Conservation (phyloP, 192 early-diverging fungal genomes). For the Paraglomus brasilianum region DNA sequence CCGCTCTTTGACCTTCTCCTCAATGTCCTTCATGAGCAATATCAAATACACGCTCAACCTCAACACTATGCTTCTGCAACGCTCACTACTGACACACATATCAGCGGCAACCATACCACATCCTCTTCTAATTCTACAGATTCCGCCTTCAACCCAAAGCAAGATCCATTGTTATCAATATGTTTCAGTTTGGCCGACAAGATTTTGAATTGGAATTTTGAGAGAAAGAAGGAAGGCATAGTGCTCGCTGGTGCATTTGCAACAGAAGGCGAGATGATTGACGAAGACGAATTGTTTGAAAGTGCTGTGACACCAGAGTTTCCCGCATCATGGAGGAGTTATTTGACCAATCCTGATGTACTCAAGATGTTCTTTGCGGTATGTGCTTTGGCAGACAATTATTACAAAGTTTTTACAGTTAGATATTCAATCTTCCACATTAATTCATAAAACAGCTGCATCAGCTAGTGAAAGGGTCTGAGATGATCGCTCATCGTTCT, state of each 20-base stretch:
- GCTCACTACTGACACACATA: neutral
- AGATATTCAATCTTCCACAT: neutral
- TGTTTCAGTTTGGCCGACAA: slow-evolving; percentile 43
- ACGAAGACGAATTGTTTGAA: slow-evolving; percentile 33
- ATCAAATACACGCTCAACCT: slow-evolving; percentile 33
- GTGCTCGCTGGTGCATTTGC: slow-evolving; percentile 43
- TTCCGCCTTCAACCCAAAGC: neutral
- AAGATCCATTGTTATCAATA: slow-evolving; percentile 37
- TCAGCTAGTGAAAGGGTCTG: slow-evolving; percentile 45
- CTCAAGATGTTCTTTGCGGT: slow-evolving; percentile 66
- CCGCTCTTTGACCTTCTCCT: slow-evolving; percentile 53
- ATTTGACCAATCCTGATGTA: slow-evolving; percentile 57
- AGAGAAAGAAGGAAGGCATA: slow-evolving; percentile 33
- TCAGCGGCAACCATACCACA: neutral
- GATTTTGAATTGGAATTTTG: slow-evolving; percentile 59
- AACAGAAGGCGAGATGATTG: slow-evolving; percentile 36
- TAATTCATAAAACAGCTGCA: slow-evolving; percentile 40
- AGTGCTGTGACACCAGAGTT: slow-evolving; percentile 26
- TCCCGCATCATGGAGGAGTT: slow-evolving; percentile 52
- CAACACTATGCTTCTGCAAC: slow-evolving; percentile 39
- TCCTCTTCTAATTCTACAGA: neutral
- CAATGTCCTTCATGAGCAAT: slow-evolving; percentile 47
- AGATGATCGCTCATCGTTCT: slow-evolving; percentile 48
- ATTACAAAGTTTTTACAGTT: neutral
- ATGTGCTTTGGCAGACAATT: slow-evolving; percentile 6